Percentiles rank a stretch among this genome's conserved stretches.
phyloP scores from a whole-genome alignment of 108 stramenopile species.

The Parmales sp. region DNA sequence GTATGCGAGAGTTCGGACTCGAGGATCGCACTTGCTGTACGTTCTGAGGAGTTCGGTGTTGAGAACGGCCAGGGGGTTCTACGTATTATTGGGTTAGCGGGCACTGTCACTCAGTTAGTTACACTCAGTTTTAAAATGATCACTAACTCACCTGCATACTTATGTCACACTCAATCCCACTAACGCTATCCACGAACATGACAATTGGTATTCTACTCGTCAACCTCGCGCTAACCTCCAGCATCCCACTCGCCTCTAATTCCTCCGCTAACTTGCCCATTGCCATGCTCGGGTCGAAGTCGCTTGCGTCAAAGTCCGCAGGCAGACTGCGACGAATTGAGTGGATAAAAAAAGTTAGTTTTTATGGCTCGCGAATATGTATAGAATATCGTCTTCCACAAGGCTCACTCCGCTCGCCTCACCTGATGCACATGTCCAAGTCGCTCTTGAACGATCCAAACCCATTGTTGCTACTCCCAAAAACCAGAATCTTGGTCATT shows the following conservation, averaged over 20 bases:
- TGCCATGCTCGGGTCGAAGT: conserved; percentile 24
- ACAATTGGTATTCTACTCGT: conserved; percentile 95
- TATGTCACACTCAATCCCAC: conserved; percentile 80
- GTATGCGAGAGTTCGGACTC: conserved; percentile 72
- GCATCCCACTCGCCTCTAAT: conserved; percentile 61
- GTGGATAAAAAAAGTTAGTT: too few species aligned
- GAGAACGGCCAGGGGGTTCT: conserved; percentile 86
- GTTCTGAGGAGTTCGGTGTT: conserved; percentile 83
- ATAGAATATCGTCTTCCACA: too few species aligned
- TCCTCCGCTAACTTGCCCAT: conserved; percentile 62
- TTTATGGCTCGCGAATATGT: too few species aligned
- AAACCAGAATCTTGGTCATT: conserved; percentile 62
- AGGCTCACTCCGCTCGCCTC: too few species aligned
- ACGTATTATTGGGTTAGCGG: too few species aligned
- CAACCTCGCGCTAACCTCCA: conserved; percentile 77
- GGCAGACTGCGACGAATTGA: too few species aligned
- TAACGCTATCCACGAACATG: conserved; percentile 61
- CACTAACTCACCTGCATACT: too few species aligned
- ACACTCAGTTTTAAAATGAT: too few species aligned
- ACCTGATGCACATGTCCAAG: conserved; percentile 73
- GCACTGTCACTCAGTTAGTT: too few species aligned
- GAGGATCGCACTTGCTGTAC: conserved; percentile 65
- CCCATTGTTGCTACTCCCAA: conserved; percentile 79
- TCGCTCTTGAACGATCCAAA: conserved; percentile 74
- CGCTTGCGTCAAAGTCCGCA: too few species aligned